These are phyloP conservation scores for Polytrichum commune DNA, from an alignment of 225 moss, liverwort and hornwort genomes.

Conservation along the genomic window DNA sequence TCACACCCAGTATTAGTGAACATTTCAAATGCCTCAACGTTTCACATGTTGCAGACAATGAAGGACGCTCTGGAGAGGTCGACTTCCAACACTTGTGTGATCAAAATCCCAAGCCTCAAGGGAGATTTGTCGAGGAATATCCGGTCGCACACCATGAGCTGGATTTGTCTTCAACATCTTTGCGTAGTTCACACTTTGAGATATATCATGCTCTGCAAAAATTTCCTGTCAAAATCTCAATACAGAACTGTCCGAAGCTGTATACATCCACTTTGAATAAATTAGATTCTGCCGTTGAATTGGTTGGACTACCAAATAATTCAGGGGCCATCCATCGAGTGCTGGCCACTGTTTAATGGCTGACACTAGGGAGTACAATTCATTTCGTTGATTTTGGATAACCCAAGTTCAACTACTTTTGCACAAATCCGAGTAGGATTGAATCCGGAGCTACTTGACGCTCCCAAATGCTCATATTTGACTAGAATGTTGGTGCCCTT, in stretches of 20 bases:
- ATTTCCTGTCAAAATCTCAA: conserved; percentile 9
- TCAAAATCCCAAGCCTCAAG: background rate
- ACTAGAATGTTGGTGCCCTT: conserved; percentile 10
- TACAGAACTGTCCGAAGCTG: conserved; percentile 16
- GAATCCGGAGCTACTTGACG: background rate
- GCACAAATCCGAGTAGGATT: background rate
- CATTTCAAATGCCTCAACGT: conserved; percentile 6
- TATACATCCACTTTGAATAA: conserved; percentile 15
- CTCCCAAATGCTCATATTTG: background rate
- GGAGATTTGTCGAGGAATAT: conserved; percentile 3
- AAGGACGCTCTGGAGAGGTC: background rate
- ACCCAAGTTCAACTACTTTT: conserved; percentile 17
- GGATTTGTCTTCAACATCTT: background rate
- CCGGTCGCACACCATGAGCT: background rate
- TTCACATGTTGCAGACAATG: conserved; percentile 1
- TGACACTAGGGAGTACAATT: conserved; percentile 3
- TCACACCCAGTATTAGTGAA: background rate
- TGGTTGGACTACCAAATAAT: background rate
- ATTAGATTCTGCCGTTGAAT: background rate
- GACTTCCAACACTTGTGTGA: conserved; percentile 3
- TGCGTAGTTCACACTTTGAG: background rate
- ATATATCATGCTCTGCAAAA: background rate
- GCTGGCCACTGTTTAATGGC: background rate
- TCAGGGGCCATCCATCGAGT: conserved; percentile 14
- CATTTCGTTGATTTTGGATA: background rate